Base-by-base conservation (phyloP, 2,329 filamentous ascomycete species). In the Diaporthe batatas region DNA sequence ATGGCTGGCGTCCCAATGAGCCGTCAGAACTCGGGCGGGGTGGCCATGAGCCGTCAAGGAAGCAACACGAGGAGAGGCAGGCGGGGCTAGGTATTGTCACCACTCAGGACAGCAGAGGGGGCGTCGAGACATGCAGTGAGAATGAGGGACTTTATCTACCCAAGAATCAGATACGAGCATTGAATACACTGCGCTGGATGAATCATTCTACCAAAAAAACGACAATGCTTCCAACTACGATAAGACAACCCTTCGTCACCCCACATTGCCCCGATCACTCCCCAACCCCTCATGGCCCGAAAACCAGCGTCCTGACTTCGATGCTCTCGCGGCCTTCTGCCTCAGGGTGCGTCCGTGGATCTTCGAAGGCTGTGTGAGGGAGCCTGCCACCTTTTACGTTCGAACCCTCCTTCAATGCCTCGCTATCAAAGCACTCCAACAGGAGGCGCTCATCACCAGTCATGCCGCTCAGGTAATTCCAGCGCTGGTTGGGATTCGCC, bases 391-490 rank as follows among this genome's bases (percentile, higher is more conserved):
- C 89, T 51, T 81, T 82, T 72, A 89, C 90, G 49, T 77, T 80
- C 0, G 84, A 83, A 0, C 84, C 86, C 6, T 84, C 81, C 79
- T 85, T 87, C 53, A 86, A 76, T 0, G 85, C 86, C 74, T 91
- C 87, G 76, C 87, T 93, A 81, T 96, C 94, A 75, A 91, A 94
- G 82, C 93, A 96, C 86, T 96, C 92, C 42, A 96, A 85, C 79
- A 96, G 81, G 72, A 96, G 78, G n/a, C 92, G 83, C 83, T 96
- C 93, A 73, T 90, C 87, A 3, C 91, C 89, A 14, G 85, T 90
- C 92, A 96, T 95, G 3, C 93, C 93, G 71, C 91, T 93, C 83
- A 93, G 90, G 79, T 96, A 97, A 78, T 92, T 90, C 93, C 94
- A 97, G 80, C 89, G 84, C 81, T 95, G 93, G 0, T 72, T 80